Conservation (phyloP, 208 protist species). For the Chromosphaera perkinsii region DNA sequence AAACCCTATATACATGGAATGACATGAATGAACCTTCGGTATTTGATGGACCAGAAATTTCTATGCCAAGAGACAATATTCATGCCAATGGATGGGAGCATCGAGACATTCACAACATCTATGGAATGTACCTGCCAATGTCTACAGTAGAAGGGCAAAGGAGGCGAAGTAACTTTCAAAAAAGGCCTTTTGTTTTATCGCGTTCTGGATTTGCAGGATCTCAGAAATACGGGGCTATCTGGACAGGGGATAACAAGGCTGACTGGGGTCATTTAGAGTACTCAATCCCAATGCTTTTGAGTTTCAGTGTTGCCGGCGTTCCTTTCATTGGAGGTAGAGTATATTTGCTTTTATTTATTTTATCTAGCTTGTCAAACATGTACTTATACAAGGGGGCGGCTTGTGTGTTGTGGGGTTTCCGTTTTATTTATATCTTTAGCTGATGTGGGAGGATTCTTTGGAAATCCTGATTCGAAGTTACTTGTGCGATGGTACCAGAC, state of each 20-base stretch:
- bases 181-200: constrained; percentile 94
- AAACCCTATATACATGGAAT: constrained; percentile 92
- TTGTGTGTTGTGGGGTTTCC: not conserved
- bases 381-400: constrained; percentile 10
- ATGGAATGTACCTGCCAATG: constrained; percentile 54
- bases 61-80: constrained; percentile 82
- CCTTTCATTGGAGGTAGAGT: constrained; percentile 74
- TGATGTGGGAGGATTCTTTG: constrained; percentile 97
- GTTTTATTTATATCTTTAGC: constrained; percentile 37
- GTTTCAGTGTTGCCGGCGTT: constrained; percentile 84
- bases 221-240: constrained; percentile 87
- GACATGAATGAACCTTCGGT: constrained; percentile 99
- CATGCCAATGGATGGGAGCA: constrained; percentile 77
- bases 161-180: constrained; percentile 35
- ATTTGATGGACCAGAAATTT: constrained; percentile 84
- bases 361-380: too few species aligned
- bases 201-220: constrained; percentile 94
- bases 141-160: constrained; percentile 12
- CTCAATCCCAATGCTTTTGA: constrained; percentile 87
- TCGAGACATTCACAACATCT: constrained; percentile 95
- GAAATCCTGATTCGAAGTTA: constrained; percentile 86
- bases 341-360: constrained; percentile 21
- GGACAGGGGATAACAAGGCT: constrained; percentile 95
- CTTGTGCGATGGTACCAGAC: constrained; percentile 94
- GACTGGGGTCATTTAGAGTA: constrained; percentile 86